A percentile compares a stretch with the other conserved stretches of the same genome.
Evolutionary conservation across 2,329 filamentous ascomycete species (phyloP).

Genomic region (Fusarium abutilonis): DNA sequence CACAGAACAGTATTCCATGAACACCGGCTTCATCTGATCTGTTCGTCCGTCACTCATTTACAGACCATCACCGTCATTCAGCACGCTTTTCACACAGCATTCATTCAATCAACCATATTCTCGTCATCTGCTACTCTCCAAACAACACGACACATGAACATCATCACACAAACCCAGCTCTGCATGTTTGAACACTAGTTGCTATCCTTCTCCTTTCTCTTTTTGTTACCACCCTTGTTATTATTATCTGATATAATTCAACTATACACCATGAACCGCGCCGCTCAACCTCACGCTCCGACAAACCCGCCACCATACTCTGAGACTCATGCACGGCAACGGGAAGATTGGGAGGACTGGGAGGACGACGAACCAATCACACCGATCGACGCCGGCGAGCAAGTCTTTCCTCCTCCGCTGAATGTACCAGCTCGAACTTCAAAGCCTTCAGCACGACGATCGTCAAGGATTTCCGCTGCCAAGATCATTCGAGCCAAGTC

Average conservation of each 20-base stretch:
- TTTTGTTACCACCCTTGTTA: constrained; percentile 4
- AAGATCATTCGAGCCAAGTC: constrained; percentile 64
- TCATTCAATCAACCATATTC: constrained; percentile 3
- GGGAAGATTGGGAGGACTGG: constrained; percentile 65
- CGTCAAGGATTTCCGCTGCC: constrained; percentile 52
- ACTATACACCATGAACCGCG: constrained; percentile 29
- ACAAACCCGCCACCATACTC: constrained; percentile 28
- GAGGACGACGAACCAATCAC: constrained; percentile 59
- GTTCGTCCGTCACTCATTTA: constrained; percentile 23
- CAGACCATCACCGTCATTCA: constrained; percentile 10
- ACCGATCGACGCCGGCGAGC: constrained; percentile 53
- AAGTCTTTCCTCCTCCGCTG: constrained; percentile 44
- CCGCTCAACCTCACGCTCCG: constrained; percentile 23
- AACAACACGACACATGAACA: constrained; percentile 22
- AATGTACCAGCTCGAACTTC: constrained; percentile 25
- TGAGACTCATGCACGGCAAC: constrained; percentile 34
- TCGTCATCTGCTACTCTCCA: constrained; percentile 12
- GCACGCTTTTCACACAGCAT: constrained; percentile 6
- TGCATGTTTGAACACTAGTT: constrained; percentile 28
- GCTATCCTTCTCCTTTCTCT: constrained; percentile 3
- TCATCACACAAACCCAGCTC: constrained; percentile 5
- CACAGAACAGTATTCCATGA: constrained; percentile 13
- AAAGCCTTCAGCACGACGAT: constrained; percentile 37
- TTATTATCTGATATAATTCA: constrained; percentile 16
- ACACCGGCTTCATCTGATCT: constrained; percentile 11